Evolutionary conservation across 2,329 filamentous ascomycete species (phyloP), one percentile per base, ranked within the genome.

Genomic region (Alternaria gansuensis): DNA sequence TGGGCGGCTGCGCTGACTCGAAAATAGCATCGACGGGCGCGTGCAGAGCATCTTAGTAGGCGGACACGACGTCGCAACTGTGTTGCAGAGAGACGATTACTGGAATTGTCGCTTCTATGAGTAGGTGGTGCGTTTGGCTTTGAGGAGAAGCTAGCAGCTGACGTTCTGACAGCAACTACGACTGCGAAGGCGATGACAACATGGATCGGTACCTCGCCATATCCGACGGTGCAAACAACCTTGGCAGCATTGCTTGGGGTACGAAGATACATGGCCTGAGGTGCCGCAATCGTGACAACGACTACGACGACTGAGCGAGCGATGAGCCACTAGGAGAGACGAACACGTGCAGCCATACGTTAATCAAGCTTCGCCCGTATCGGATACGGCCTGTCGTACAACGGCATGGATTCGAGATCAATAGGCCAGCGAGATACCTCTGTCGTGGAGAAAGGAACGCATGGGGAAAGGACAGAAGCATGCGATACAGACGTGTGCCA

Each of bases 61-160:
- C 23, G 74, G 73, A 1, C 69, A 69, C 34, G 67, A 75, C 44
- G 67, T 75, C 10, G 37, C 50, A 2, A 45, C 59, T 3, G 74
- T 77, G 29, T 49, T 72, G 34, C 57, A 34, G 14, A 56, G 74
- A 13, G 60, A 62, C 14, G 74, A 77, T 49, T 63, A 64, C 31
- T 77, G 74, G 74, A 73, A 63, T n/a, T 77, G 74, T 54, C 64
- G 65, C 33, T 75, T 77, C 23, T 77, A 68, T 34, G 70, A 76
- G 74, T 77, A 67, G 8, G 74, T 68, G 5, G 14, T 21, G 14
- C 37, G 33, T n/a, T 10, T 9, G 17, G 33, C 8, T 6, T 26
- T 11, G 41, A 8, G 23, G 28, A 17, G 9, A 14, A 14, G 23
- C 5, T 23, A 5, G n/a, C 49, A 28, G n/a, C 53, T 58, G 13